Evolutionary conservation across 2,329 filamentous ascomycete genomes (phyloP).

Genomic region (Nannizziopsis arthrosporioides): DNA sequence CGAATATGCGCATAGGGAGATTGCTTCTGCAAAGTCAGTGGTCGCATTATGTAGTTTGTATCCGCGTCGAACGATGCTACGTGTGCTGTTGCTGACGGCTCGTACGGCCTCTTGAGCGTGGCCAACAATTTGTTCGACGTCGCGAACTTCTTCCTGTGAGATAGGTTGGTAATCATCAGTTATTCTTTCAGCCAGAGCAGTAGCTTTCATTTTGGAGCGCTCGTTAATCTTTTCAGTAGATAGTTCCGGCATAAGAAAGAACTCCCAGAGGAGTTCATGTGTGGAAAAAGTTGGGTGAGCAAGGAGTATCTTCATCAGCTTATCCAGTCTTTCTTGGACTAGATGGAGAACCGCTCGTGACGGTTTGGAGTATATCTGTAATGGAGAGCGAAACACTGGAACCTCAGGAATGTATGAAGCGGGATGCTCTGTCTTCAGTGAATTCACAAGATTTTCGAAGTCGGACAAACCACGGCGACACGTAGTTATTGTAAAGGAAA

Average conservation of each 20-base stretch:
- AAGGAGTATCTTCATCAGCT: constrained; percentile 75
- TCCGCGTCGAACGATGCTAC: constrained; percentile 66
- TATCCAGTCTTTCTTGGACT: constrained; percentile 74
- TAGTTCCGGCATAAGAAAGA: constrained; percentile 91
- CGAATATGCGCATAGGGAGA: constrained; percentile 34
- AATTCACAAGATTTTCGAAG: constrained; percentile 79
- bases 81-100: constrained; percentile 69
- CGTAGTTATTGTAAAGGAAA: constrained; percentile 79
- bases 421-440: constrained; percentile 78
- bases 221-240: constrained; percentile 83
- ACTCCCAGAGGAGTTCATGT: constrained; percentile 98
- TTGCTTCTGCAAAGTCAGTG: constrained; percentile 37
- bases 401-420: constrained; percentile 87
- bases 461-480: constrained; percentile 77
- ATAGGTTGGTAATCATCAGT: constrained; percentile 81
- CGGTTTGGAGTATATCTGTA: constrained; percentile 84
- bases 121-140: constrained; percentile 86
- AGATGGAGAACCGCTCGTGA: constrained; percentile 78
- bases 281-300: constrained; percentile 85
- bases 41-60: constrained; percentile 58
- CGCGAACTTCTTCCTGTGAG: constrained; percentile 55
- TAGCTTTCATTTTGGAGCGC: constrained; percentile 74
- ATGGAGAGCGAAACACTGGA: constrained; percentile 67
- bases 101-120: constrained; percentile 84
- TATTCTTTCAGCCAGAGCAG: constrained; percentile 69